Base-by-base conservation (phyloP, 345 rosid genomes). In the Pugionium dolabratum region DNA sequence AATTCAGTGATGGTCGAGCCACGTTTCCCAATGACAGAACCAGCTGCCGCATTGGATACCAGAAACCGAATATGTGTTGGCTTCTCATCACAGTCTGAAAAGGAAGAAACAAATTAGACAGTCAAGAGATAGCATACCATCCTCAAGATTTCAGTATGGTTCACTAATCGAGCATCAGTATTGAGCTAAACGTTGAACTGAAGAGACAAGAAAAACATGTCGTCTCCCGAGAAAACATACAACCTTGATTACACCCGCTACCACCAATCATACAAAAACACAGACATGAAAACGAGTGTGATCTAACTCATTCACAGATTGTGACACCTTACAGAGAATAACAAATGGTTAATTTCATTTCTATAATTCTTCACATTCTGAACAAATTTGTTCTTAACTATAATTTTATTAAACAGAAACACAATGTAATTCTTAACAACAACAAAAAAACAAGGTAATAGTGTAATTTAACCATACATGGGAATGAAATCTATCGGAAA, bases 1-100 rank as follows among this genome's bases (percentile, higher is more conserved):
- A 95, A 91, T 32, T 95, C 99, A 52, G 90, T 89, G 70, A 95
- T 95, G 33, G 97, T 95, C 7, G 96, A 89, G 64, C 99, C 99
- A 63, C 96, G 95, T 81, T 91, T 95, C 72, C 99, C 98, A 71
- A 95, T 95, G 64, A 95, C 90, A 27, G 99, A 92, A 72, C 99
- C 99, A 59, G 99, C 99, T 4, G 96, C 89, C 29, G 98, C 87
- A 87, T 95, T 95, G 59, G 99, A 95, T 27, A 95, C 96, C 47
- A 95, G 96, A 71, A 95, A 89, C 79, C 93, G 82, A 62, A 85
- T 62, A 67, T 86, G 87, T 6, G 96, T 86, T 4, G 91, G 73
- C 83, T 84, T 95, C 85, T 95, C 99, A 11, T 56, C 50, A 66
- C 85, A 67, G 62, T 89, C 99, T 89, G 81, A 45, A 60, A 66